A percentile compares a stretch with the other conserved stretches of the same genome.
Conservation (phyloP, 371 early-diverging fungal genomes). For the Mortierella sp. region DNA sequence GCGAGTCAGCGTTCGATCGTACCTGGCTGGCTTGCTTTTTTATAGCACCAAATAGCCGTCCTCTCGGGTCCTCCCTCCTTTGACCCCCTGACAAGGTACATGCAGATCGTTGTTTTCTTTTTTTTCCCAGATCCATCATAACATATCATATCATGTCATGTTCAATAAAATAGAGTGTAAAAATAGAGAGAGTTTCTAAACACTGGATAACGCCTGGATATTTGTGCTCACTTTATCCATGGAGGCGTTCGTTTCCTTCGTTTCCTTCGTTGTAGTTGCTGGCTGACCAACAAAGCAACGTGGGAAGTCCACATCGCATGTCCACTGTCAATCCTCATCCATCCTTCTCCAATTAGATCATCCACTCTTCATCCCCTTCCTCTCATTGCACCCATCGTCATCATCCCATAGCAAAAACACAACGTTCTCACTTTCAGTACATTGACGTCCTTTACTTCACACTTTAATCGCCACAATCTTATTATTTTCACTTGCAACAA, state of each 20-base stretch:
- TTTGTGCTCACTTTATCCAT: background rate
- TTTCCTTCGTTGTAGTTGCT: background rate
- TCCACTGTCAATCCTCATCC: background rate
- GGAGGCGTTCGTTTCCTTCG: background rate
- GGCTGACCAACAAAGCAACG: background rate
- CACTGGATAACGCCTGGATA: background rate
- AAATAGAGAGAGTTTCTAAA: background rate
- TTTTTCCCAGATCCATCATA: background rate
- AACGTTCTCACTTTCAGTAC: background rate
- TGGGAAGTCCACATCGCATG: background rate
- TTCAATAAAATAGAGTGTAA: background rate
- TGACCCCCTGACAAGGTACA: background rate
- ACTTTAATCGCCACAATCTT: background rate
- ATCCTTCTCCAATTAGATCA: background rate
- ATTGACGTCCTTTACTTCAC: background rate
- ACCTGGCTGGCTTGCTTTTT: no score
- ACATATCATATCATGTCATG: no score
- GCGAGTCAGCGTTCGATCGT: no score
- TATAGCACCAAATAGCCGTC: background rate
- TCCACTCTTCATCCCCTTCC: background rate
- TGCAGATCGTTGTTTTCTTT: slow-evolving; percentile 1
- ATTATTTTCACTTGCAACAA: background rate
- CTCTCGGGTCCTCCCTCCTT: background rate
- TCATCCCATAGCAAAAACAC: background rate
- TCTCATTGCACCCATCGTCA: background rate